Evolutionary conservation across 2,329 filamentous ascomycete genomes (phyloP), one percentile per base, ranked within the genome.

Genomic region (Plenodomus lindquistii): DNA sequence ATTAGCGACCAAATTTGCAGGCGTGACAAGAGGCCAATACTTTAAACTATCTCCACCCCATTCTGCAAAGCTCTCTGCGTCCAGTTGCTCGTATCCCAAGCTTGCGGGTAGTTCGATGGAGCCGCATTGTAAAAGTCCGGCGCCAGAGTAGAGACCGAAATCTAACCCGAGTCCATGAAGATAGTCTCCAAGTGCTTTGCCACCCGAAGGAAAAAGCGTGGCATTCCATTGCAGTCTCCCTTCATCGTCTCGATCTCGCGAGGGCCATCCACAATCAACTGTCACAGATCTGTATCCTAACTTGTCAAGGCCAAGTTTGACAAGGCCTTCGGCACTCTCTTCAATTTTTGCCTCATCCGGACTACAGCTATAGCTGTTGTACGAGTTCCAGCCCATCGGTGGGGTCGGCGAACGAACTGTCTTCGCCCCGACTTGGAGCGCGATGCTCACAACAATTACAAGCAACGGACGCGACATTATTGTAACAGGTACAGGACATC

Each of bases 261-360:
- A 63, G 4, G 69, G 75, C 84, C 83, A 86, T 0, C 84, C 83
- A 44, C 82, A 85, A 56, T 86, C 84, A 0, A 77, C 75, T 0
- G 80, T 82, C 24, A 85, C 78, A 46, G 79, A 78, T 1, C 70
- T 74, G 57, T 86, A 86, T 5, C 84, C 83, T 0, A 80, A 67
- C 2, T 76, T 71, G 0, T 74, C 72, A 1, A 85, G 73, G 0
- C 80, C 81, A 0, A 80, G 68, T 37, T 80, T 75, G 0, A 83
- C 73, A 0, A 85, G 64, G 0, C 79, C 82, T 36, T 81, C 69
- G 0, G 81, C 80, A 47, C 81, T 84, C 2, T 72, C 66, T 36
- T 77, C 74, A 19, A 83, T 77, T 31, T 79, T 78, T 1, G 55
- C 65, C 53, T 82, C 77, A 35, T 70, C 78, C 0, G 78, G 78